Evolutionary conservation across 352 stramenopile genomes (phyloP).

Genomic region (Phytophthora fragariae): DNA sequence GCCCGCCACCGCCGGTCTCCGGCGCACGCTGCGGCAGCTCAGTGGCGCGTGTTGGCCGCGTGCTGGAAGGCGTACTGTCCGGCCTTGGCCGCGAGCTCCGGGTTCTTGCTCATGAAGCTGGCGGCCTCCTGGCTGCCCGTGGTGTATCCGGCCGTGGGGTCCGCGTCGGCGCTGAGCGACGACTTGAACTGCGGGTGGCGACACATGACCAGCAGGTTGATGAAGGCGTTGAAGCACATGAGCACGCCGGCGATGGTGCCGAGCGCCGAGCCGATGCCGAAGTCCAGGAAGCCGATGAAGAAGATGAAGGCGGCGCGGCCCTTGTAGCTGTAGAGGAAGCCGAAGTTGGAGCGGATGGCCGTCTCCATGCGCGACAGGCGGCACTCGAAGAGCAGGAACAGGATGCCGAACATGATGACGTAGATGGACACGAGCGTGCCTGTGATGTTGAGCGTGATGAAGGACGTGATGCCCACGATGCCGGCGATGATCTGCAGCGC

Average conservation of each 20-base stretch:
- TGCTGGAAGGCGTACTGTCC: conserved; percentile 82
- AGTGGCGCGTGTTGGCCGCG: conserved; percentile 46
- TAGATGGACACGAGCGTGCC: conserved; percentile 90
- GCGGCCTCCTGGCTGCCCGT: conserved; percentile 85
- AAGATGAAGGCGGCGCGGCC: conserved; percentile 88
- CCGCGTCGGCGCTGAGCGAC: conserved; percentile 70
- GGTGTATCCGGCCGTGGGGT: conserved; percentile 83
- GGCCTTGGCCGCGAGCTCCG: conserved; percentile 75
- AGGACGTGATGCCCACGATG: conserved; percentile 82
- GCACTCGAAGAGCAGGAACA: conserved; percentile 90
- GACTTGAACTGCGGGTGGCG: conserved; percentile 89
- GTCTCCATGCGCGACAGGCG: conserved; percentile 88
- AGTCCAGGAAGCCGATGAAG: conserved; percentile 91
- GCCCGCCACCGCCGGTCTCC: neutral
- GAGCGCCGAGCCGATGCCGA: conserved; percentile 86
- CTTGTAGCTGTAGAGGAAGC: conserved; percentile 91
- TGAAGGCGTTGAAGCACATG: conserved; percentile 89
- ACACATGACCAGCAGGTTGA: conserved; percentile 90
- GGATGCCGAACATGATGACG: conserved; percentile 89
- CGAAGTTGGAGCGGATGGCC: conserved; percentile 86
- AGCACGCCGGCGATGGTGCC: conserved; percentile 76
- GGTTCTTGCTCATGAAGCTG: conserved; percentile 86
- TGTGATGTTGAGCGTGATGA: conserved; percentile 92
- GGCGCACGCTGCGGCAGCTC: neutral
- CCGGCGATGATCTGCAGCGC: conserved; percentile 86